A percentile compares a stretch with the other conserved stretches of the same genome.
These are phyloP conservation scores for Naegleria lovaniensis DNA, from an alignment of 208 protist genomes.

Conservation along the genomic window DNA sequence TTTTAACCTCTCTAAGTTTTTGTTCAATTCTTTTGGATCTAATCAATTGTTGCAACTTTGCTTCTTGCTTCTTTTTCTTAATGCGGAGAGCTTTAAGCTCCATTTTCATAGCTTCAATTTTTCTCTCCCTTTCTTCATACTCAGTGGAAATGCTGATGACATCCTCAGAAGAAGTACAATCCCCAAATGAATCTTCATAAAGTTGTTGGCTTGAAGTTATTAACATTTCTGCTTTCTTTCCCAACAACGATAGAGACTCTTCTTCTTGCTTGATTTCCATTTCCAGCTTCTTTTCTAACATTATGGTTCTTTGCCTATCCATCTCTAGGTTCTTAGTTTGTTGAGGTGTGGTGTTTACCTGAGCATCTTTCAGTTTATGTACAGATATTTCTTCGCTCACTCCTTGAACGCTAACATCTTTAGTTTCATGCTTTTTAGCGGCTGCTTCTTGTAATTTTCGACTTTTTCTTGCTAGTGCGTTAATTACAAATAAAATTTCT, in stretches of 20 bases:
- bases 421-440: not conserved
- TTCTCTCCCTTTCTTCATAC: not conserved
- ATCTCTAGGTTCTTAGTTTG: not conserved
- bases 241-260: not conserved
- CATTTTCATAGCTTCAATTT: not conserved
- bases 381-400: too few species aligned
- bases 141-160: not conserved
- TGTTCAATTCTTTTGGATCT: not conserved
- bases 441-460: not conserved
- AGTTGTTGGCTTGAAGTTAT: not conserved
- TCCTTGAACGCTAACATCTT: not conserved
- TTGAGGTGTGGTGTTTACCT: not conserved
- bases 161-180: not conserved
- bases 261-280: not conserved
- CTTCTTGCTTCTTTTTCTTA: conserved; percentile 10
- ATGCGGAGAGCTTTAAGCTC: not conserved
- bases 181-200: not conserved
- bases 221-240: not conserved
- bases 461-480: not conserved
- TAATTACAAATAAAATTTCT: not conserved
- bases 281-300: not conserved
- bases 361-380: not conserved
- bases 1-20: not conserved
- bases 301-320: not conserved
- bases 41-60: not conserved